Base-by-base conservation (phyloP, 345 rosid species). In the Aegle marmelos region DNA sequence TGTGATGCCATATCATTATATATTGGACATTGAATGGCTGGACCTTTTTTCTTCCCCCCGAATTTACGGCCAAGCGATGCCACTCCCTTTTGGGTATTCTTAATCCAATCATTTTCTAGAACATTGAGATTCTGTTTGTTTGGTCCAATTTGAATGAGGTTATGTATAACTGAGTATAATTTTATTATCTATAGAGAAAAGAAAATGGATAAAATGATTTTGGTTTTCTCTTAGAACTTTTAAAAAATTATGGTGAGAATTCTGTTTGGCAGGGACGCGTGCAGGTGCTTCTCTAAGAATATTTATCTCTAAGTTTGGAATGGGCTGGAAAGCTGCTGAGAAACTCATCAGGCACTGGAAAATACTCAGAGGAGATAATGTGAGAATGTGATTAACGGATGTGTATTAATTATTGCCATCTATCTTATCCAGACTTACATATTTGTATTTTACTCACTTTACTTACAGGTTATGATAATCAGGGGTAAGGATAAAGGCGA, bases 321-420 rank as follows among this genome's bases (percentile, higher is more conserved):
- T 96, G 98, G 99, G 98, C 76, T 96, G 97, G 99, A 94, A 96
- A 85, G 98, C 99, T 36, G 99, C 99, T 68, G 95, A 94, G 88
- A 96, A 92, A 76, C 97, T 96, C 59, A 92, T 96, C 76, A 87
- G 92, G 87, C 95, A 96, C 87, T 96, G 99, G 99, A 96, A 91
- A 87, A 56, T 96, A 68, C 92, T 96, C 30, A 86, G 97, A 77
- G 99, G 99, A 63, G 99, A 96, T 79, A 91, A 92, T 84, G 98
- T 96, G 82, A 86, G 92, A 11, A 45, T 62, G n/a, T 34, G 33
- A 25, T 39, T 57, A 17, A 7, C 27, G 37, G 57, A 45, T 58
- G 28, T 73, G 24, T 8, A 33, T 53, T 24, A 2, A 41, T 31
- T 19, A 25, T 62, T 21, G 6, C 28, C 4, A 41, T 45, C 59